Base-by-base conservation (phyloP, 1,139 yeast species). In the Hanseniaspora sp. region DNA sequence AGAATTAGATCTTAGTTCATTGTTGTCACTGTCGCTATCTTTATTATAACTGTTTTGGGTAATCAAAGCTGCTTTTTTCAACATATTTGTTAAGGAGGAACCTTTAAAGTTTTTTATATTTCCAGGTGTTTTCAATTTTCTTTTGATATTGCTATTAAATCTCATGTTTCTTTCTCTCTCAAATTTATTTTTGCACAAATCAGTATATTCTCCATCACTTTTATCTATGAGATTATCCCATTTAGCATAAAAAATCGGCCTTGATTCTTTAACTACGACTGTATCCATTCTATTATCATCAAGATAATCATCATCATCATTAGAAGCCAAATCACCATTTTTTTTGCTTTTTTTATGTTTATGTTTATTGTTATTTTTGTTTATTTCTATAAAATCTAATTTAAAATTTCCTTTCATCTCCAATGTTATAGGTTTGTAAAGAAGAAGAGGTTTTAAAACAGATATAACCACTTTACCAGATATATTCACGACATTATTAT, bases 221-320 rank as follows among this genome's bases (percentile, higher is more conserved):
- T 68, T 64, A 3, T 74, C 69, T 46, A 83, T 67, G 30, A 83
- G 65, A 60, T 83, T 82, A 48, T 74, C 73, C 90, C 90, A 83
- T 15, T 69, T 71, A 30, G 76, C 78, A 48, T 75, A 75, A 56
- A 82, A 69, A 1, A 79, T 71, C 38, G 75, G 71, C 13, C 71
- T 65, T 43, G 76, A 73, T 59, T 80, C 85, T 54, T 71, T 70
- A 6, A 77, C 75, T 18, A 76, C 76, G 53, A 75, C 74, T 0
- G 73, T 67, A 5, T 70, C 66, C 8, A 64, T 63, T 7, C 64
- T 60, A 1, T 72, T 72, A 23, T 66, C 66, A 7, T 64, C 64
- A 57, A 69, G 72, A 39, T 72, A 68, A 12, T 68, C 23, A 23
- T 23, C 23, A 23, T 23, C 23, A 3, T 23, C 23, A 3, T 23